Conservation (phyloP, 352 stramenopile genomes). For the Discostella stelligera region DNA sequence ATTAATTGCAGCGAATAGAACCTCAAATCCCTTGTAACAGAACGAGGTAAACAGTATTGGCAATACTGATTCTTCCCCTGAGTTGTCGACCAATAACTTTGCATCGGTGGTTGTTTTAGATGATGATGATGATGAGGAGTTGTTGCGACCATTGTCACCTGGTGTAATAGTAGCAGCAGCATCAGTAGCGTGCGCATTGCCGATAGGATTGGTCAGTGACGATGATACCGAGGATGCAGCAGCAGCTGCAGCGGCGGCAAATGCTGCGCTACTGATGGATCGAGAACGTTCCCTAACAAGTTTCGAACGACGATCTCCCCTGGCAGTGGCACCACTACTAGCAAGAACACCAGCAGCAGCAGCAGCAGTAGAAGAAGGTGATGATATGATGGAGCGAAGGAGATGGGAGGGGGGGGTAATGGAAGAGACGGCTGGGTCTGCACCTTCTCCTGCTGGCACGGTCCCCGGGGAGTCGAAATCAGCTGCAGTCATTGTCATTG, state of each 20-base stretch:
- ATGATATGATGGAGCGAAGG: not conserved
- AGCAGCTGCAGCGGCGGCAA: not conserved
- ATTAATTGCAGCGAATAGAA: conserved; percentile 63
- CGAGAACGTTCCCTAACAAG: conserved; percentile 42
- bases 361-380: not conserved
- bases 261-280: conserved; percentile 24
- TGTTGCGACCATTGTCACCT: not conserved
- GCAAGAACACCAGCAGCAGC: not conserved
- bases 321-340: not conserved
- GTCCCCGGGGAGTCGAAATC: too few relatives aligned
- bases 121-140: not conserved
- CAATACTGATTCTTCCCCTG: not conserved
- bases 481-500: not conserved
- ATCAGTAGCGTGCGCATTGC: too few relatives aligned
- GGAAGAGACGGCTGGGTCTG: too few relatives aligned
- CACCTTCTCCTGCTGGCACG: too few relatives aligned
- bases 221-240: not conserved
- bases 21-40: conserved; percentile 64
- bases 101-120: too few relatives aligned
- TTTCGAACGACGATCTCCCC: conserved; percentile 32
- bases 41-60: conserved; percentile 41
- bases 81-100: not conserved
- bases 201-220: too few relatives aligned
- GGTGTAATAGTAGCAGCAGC: not conserved
- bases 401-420: not conserved